Evolutionary conservation across 345 rosid species (phyloP).

Genomic region (Eucalyptus regnans): DNA sequence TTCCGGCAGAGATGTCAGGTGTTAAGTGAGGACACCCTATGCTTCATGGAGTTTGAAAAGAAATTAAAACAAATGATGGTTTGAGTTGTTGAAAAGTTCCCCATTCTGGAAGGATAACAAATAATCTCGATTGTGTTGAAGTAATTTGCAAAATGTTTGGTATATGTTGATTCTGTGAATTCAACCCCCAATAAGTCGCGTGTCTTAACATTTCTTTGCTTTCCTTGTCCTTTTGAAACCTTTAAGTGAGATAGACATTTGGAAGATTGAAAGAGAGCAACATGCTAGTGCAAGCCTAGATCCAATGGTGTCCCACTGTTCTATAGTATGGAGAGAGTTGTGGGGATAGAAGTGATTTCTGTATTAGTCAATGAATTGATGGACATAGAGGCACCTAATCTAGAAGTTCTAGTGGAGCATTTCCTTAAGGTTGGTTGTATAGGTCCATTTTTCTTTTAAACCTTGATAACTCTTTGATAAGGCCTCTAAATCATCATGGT

Average conservation of each 20-base stretch:
- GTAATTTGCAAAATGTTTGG: background rate
- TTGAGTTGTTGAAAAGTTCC: background rate
- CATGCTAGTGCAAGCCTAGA: background rate
- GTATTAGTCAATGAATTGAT: background rate
- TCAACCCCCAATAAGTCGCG: background rate
- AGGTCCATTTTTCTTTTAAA: background rate
- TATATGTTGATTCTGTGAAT: background rate
- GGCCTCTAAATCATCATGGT: background rate
- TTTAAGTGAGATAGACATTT: background rate
- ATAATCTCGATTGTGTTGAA: background rate
- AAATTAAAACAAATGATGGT: background rate
- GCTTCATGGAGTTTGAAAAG: background rate
- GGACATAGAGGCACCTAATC: background rate
- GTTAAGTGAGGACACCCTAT: background rate
- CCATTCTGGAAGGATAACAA: background rate
- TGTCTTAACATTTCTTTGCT: background rate
- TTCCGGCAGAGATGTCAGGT: background rate
- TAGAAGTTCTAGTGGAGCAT: background rate
- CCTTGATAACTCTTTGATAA: background rate
- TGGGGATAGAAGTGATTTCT: background rate
- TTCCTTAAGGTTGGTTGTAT: background rate
- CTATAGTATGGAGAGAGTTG: background rate
- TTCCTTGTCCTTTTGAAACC: background rate
- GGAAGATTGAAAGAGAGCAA: background rate
- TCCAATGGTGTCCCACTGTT: background rate